These are phyloP conservation scores for Medakamo hakoo DNA, from an alignment of 139 green algal species.

Conservation along the genomic window DNA sequence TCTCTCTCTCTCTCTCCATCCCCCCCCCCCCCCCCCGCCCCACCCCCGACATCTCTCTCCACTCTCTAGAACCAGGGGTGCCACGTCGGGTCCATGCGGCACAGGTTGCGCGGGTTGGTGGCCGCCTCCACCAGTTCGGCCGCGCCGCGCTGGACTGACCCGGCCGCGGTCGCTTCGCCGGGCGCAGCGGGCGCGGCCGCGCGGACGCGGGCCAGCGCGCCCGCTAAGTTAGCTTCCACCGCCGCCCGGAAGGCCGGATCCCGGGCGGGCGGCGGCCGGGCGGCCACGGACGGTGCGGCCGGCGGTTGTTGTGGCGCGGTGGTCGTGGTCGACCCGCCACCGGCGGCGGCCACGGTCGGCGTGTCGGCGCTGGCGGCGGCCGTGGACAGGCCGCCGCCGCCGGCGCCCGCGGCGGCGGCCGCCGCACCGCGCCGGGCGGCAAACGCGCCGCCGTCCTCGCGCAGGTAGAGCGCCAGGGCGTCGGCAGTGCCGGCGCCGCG, in stretches of 20 bases:
- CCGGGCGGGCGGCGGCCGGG: background rate
- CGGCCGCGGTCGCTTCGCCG: background rate
- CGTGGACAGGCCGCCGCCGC: no score
- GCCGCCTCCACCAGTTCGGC: slow-evolving; percentile 62
- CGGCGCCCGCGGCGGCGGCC: slow-evolving; percentile 11
- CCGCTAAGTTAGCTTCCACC: slow-evolving; percentile 22
- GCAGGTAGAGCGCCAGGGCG: slow-evolving; percentile 72
- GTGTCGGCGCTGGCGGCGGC: no score
- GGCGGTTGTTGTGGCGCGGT: no score
- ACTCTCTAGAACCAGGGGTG: slow-evolving; percentile 65
- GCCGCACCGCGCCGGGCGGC: no score
- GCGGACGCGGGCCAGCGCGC: slow-evolving; percentile 4
- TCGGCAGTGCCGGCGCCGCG: slow-evolving; percentile 26
- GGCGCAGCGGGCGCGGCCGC: slow-evolving; percentile 4
- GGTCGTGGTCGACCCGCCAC: no score
- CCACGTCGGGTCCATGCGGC: slow-evolving; percentile 85
- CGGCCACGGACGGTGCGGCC: no score
- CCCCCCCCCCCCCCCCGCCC: no score
- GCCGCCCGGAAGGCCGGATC: slow-evolving; percentile 15
- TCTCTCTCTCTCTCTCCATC: no score
- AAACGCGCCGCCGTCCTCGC: slow-evolving; percentile 17
- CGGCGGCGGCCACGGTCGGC: no score
- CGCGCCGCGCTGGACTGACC: slow-evolving; percentile 41
- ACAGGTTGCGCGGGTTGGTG: slow-evolving; percentile 52
- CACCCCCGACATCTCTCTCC: no score